Conservation (phyloP, 495 filamentous ascomycete genomes). For the Neurospora sp. region DNA sequence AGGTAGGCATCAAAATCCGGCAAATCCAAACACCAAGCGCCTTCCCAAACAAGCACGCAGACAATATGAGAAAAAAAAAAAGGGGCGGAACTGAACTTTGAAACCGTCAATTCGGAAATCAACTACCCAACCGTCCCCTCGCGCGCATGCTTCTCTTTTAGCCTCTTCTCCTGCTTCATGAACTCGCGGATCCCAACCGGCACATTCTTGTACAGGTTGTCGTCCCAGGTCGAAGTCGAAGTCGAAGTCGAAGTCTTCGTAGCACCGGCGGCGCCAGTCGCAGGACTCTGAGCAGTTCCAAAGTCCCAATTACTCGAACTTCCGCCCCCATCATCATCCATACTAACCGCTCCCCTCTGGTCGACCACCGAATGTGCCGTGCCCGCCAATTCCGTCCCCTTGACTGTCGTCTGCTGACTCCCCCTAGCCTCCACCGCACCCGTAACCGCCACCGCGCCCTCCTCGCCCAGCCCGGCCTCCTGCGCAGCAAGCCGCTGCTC, state of each 20-base stretch:
- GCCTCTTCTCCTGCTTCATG: slow-evolving; percentile 90
- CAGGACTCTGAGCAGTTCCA: slow-evolving; percentile 12
- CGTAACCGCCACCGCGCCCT: slow-evolving; percentile 13
- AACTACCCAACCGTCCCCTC: slow-evolving; percentile 33
- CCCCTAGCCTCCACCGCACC: slow-evolving; percentile 4
- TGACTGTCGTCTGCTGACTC: not conserved
- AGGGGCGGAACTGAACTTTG: not conserved
- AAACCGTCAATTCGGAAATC: not conserved
- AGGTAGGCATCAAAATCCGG: not conserved
- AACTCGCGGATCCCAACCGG: slow-evolving; percentile 94
- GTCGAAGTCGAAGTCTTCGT: slow-evolving; percentile 23
- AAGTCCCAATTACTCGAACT: slow-evolving; percentile 57
- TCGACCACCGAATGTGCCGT: not conserved
- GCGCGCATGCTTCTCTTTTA: slow-evolving; percentile 60
- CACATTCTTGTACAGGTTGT: slow-evolving; percentile 66
- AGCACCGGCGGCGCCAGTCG: not conserved
- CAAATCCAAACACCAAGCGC: not conserved
- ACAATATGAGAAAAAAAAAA: not conserved
- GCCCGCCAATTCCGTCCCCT: not conserved
- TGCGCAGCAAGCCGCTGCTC: slow-evolving; percentile 28
- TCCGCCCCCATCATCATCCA: slow-evolving; percentile 77
- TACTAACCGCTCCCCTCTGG: slow-evolving; percentile 34
- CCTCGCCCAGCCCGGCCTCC: slow-evolving; percentile 8
- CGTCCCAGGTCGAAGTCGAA: slow-evolving; percentile 26
- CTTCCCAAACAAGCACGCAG: not conserved